A percentile compares a stretch with the other conserved stretches of the same genome.
These are phyloP conservation scores for Cicer pinnatifidum DNA, from an alignment of 306 rosid genomes.

Conservation along the genomic window DNA sequence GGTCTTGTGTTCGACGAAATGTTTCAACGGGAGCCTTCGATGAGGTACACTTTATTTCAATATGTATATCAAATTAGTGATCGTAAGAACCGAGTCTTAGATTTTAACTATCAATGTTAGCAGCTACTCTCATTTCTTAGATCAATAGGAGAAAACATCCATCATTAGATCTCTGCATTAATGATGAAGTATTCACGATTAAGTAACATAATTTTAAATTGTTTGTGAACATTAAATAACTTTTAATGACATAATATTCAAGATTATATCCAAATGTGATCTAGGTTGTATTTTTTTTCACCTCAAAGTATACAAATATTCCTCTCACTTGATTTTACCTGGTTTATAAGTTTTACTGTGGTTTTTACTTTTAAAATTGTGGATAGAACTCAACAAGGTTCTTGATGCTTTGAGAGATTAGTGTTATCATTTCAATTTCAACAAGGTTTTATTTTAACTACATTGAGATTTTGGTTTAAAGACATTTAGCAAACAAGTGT, in stretches of 20 bases:
- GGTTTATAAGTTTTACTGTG: neutral
- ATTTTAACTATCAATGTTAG: neutral
- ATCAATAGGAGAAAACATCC: neutral
- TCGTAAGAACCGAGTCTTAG: neutral
- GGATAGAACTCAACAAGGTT: neutral
- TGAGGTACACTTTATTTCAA: slow-evolving; percentile 50
- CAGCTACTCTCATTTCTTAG: neutral
- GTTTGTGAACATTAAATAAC: neutral
- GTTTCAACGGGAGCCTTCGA: slow-evolving; percentile 56
- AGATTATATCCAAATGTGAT: neutral
- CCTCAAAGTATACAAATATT: neutral
- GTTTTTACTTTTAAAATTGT: slow-evolving; percentile 9
- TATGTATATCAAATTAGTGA: neutral
- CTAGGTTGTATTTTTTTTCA: neutral
- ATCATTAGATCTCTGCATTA: neutral
- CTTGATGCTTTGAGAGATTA: slow-evolving; percentile 13
- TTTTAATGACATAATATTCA: too few species aligned
- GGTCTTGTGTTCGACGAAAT: slow-evolving; percentile 38
- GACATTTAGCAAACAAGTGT: neutral
- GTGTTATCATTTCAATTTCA: neutral
- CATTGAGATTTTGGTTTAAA: slow-evolving; percentile 6
- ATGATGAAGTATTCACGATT: neutral
- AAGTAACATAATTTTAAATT: neutral
- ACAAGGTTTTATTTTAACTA: neutral
- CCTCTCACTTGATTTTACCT: neutral